Evolutionary conservation across 805 yeast species (phyloP), one percentile per base, ranked within the genome.

Genomic region (Cyberlindnera lachancei): DNA sequence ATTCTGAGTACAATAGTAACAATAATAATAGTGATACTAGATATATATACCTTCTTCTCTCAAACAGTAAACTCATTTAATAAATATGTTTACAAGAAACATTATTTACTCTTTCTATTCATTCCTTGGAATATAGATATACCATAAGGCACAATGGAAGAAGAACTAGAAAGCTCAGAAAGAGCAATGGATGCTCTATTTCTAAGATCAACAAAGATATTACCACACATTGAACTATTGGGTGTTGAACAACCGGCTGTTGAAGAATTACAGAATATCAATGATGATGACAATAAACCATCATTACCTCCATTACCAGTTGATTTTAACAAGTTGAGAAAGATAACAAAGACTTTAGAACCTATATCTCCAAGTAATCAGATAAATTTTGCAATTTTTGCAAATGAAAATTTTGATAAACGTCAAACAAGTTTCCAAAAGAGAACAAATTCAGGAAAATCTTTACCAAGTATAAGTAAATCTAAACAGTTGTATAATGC

Each of bases 401-500:
- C 52, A 5, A 15, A 21, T 9, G 31, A 39, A 9, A 32, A 38
- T 21, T 48, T 45, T 20, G 31, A 24, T 2, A 23, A 29, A 23
- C 3, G 13, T 15, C 6, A 27, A 26, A 15, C 31, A 33, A 9
- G n/a, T 10, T n/a, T n/a, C n/a, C 15, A 11, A 23, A 10, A 11
- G n/a, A 11, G 10, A 10, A 10, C 8, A 14, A 23, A 20, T 14
- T n/a, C 27, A 7, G 11, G 19, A 25, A 12, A 14, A n/a, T 4
- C n/a, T 13, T n/a, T n/a, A n/a, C n/a, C n/a, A n/a, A n/a, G n/a
- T n/a, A n/a, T n/a, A n/a, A n/a, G n/a, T n/a, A 28, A 11, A 20
- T 23, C 51, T 4, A 46, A 42, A 16, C 18, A 22, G 15, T 18
- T 48, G 2, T 46, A 39, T 27, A 40, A 45, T 22, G 45, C 41